Conservation (phyloP, 2,329 filamentous ascomycete species). For the Penicillium sp. region DNA sequence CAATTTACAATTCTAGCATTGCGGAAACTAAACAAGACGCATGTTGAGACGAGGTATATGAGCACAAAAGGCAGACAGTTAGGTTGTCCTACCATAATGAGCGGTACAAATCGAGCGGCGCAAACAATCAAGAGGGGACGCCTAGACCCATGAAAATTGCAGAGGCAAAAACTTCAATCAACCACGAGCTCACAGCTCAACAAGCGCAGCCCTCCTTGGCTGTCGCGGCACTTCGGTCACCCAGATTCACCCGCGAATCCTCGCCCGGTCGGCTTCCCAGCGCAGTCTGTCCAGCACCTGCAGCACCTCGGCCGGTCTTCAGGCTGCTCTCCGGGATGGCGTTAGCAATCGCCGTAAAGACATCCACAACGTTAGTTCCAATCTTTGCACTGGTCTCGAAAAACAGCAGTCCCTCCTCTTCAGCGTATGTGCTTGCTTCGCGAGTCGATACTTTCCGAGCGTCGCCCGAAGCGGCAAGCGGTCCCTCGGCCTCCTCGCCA, state of each 20-base stretch:
- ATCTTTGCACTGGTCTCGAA: slow-evolving; percentile 99
- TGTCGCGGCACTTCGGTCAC: slow-evolving; percentile 69
- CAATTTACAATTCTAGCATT: slow-evolving; percentile 8
- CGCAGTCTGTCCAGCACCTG: slow-evolving; percentile 57
- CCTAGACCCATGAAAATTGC: slow-evolving; percentile 22
- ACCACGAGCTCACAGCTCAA: slow-evolving; percentile 45
- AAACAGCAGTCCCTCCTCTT: slow-evolving; percentile 91
- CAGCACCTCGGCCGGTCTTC: slow-evolving; percentile 78
- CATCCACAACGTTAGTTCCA: slow-evolving; percentile 88
- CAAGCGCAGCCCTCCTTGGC: slow-evolving; percentile 92
- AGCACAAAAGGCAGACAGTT: neutral
- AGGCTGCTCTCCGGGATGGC: slow-evolving; percentile 95
- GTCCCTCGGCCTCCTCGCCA: slow-evolving; percentile 55
- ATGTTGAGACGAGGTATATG: slow-evolving; percentile 13
- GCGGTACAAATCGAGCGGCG: slow-evolving; percentile 2
- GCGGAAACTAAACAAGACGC: neutral
- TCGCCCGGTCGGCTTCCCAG: slow-evolving; percentile 55
- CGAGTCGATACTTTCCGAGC: slow-evolving; percentile 87
- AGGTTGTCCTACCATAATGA: neutral
- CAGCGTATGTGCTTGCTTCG: slow-evolving; percentile 89
- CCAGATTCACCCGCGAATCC: slow-evolving; percentile 76
- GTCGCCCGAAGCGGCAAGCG: slow-evolving; percentile 66
- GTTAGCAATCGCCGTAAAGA: slow-evolving; percentile 97
- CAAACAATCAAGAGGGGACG: slow-evolving; percentile 12
- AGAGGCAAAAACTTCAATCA: slow-evolving; percentile 8